Base-by-base conservation (phyloP, 23 red algal species). In the Gracilaria gracilis region DNA sequence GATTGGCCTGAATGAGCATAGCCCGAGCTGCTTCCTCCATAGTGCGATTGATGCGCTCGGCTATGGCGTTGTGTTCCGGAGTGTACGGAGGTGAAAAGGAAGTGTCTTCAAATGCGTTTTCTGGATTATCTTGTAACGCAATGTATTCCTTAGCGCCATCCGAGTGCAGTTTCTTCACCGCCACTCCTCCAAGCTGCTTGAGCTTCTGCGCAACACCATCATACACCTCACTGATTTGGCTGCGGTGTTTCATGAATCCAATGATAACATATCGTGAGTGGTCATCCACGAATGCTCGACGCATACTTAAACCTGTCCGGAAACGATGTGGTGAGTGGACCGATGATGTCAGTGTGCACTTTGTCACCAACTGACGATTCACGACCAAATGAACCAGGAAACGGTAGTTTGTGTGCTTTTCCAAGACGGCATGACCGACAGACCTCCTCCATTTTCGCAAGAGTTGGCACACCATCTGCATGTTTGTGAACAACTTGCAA, bases 211-310 rank as follows among this genome's bases (percentile, higher is more conserved):
- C 36, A 11, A 49, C 36, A 32, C 2, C 21, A 16, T 38, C 75
- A 79, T 38, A 79, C 40, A 57, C 33, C 49, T 50, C 42, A 29
- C 4, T 17, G 28, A 79, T 2, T 16, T 46, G 9, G 36, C 27
- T 33, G 9, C 75, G 33, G 31, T 79, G 42, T 19, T 24, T 31
- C 75, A 79, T 25, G n/a, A 79, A 50, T 15, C 58, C 59, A 34
- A 86, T 23, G 11, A 86, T 6, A 8, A 53, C 31, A 73, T 86
- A 86, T 57, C 82, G 29, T 34, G 82, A 86, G 58, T 70, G 38
- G 42, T 73, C 82, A 69, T 86, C 82, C n/a, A 86, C 29, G 48
- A 86, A 86, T 50, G 82, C 31, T n/a, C 25, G 25, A 86, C 31
- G 38, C 61, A 69, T 86, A 86, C 29, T 69, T 55, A 47, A 71